Percentiles rank a stretch among this genome's conserved stretches.
Conservation (phyloP, 148 eudicot genomes). For the Rhododendron simsii region DNA sequence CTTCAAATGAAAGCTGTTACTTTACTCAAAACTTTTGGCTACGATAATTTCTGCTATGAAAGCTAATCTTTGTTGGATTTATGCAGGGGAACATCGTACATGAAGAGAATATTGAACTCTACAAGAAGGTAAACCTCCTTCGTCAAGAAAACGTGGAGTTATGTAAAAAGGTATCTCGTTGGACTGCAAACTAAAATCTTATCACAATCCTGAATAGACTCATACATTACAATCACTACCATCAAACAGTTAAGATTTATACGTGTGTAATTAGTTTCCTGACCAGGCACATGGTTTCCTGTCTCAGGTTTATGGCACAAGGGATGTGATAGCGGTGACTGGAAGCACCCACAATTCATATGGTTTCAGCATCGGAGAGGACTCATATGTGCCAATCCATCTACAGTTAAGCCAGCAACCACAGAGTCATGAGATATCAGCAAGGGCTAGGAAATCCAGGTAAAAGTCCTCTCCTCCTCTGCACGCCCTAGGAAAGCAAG, state of each 20-base stretch:
- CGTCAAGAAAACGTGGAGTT: conserved; percentile 20
- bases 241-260: background rate
- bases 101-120: conserved; percentile 59
- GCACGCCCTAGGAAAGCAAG: background rate
- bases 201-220: background rate
- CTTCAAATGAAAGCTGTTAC: background rate
- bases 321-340: conserved; percentile 20
- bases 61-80: conserved; percentile 21
- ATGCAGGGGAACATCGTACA: conserved; percentile 61
- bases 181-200: background rate
- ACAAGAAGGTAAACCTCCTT: conserved; percentile 2
- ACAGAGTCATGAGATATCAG: conserved; percentile 13
- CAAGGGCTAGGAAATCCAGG: conserved; percentile 11
- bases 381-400: conserved; percentile 29
- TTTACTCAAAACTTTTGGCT: background rate
- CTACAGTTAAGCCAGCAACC: conserved; percentile 41
- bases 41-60: background rate
- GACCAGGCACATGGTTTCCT: background rate
- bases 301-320: conserved; percentile 39
- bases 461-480: background rate
- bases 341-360: conserved; percentile 21
- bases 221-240: background rate
- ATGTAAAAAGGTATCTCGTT: conserved; percentile 36
- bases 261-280: background rate
- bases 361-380: conserved; percentile 28